Conservation (phyloP, 306 rosid genomes). For the Medicago lupulina region DNA sequence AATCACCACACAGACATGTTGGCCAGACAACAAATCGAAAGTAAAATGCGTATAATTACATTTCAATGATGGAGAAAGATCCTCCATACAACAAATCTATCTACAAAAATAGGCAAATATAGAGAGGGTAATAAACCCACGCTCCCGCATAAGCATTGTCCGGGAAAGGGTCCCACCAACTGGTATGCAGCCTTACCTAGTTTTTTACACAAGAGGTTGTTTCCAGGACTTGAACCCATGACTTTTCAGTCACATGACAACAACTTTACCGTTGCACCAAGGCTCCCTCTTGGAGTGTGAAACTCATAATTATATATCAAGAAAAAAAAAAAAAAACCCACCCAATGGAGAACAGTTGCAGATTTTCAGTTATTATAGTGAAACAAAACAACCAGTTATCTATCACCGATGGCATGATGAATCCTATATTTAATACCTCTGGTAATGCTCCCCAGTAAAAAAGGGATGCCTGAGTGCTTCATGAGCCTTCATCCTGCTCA, state of each 20-base stretch:
- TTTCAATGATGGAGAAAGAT: constrained; percentile 40
- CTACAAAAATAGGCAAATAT: constrained; percentile 38
- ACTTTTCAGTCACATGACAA: too few species aligned
- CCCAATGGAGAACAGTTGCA: constrained; percentile 7
- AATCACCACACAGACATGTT: not conserved
- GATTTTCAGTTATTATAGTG: constrained; percentile 12
- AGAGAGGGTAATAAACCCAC: constrained; percentile 8
- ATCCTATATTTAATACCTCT: constrained; percentile 47
- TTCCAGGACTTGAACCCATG: too few species aligned
- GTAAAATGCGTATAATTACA: constrained; percentile 32
- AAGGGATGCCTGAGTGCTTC: constrained; percentile 81
- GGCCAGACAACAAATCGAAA: constrained; percentile 7
- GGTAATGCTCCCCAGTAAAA: constrained; percentile 57
- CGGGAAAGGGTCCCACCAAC: too few species aligned
- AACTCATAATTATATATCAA: not conserved
- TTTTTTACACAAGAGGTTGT: too few species aligned
- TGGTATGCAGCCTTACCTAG: too few species aligned
- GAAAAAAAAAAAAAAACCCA: constrained; percentile 12
- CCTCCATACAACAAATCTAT: constrained; percentile 45
- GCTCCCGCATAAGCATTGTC: too few species aligned
- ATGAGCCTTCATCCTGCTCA: constrained; percentile 54
- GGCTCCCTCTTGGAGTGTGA: too few species aligned
- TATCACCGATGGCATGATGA: not conserved
- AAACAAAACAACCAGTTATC: constrained; percentile 12
- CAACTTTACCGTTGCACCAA: too few species aligned